A percentile compares a stretch with the other conserved stretches of the same genome.
Conservation (phyloP, 192 early-diverging fungal species). For the Helicostylum pulchrum region DNA sequence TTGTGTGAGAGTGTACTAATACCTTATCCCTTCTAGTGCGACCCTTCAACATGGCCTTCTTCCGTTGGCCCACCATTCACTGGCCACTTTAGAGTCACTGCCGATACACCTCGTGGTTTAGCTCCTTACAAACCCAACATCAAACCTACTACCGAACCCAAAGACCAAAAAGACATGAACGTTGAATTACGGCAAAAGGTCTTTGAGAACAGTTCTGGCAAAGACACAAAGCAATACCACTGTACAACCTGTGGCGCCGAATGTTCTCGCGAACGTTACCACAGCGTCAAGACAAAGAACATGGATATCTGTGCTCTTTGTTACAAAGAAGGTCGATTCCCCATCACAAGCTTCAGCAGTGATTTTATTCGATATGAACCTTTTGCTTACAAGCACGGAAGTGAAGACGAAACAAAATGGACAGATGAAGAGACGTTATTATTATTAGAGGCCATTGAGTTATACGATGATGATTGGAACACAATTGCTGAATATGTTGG, state of each 20-base stretch:
- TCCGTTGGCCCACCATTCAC: conserved; percentile 91
- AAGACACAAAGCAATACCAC: conserved; percentile 40
- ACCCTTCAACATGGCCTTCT: conserved; percentile 90
- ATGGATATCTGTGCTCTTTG: conserved; percentile 87
- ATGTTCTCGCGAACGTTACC: conserved; percentile 79
- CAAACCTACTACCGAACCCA: conserved; percentile 17
- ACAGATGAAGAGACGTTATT: conserved; percentile 88
- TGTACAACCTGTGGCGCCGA: conserved; percentile 92
- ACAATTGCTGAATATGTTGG: conserved; percentile 86
- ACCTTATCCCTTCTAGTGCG: conserved; percentile 57
- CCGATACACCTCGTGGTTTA: conserved; percentile 90
- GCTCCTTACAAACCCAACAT: conserved; percentile 77
- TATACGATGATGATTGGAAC: conserved; percentile 96
- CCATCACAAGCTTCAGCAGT: conserved; percentile 72
- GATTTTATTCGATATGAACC: conserved; percentile 83
- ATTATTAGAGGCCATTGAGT: conserved; percentile 90
- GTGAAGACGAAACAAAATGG: conserved; percentile 57
- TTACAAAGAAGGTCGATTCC: conserved; percentile 92
- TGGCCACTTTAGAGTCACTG: conserved; percentile 96
- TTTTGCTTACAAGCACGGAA: conserved; percentile 50
- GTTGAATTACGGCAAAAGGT: conserved; percentile 59
- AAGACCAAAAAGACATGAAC: conserved; percentile 32
- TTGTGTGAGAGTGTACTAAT: no score
- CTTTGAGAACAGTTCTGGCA: conserved; percentile 43
- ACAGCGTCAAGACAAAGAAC: conserved; percentile 72